phyloP scores from a whole-genome alignment of 73 alveolate species.

The Tetrahymena elliotti region DNA sequence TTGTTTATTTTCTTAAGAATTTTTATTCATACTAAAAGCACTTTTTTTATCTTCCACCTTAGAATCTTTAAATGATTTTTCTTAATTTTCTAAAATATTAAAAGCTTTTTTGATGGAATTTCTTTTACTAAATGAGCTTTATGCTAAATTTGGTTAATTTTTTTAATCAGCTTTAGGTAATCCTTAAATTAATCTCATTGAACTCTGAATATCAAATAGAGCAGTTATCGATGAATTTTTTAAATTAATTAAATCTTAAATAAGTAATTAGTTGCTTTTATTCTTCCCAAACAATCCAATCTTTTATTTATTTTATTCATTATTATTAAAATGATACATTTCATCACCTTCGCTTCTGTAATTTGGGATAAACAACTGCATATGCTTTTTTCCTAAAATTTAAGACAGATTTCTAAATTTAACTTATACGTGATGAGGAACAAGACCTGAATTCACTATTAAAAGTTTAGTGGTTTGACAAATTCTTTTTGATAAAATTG shows the following conservation, averaged over 20 bases:
- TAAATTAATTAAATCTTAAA: background rate
- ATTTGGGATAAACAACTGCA: background rate
- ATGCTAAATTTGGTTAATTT: background rate
- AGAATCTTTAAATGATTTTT: background rate
- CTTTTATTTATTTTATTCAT: background rate
- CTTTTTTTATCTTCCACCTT: background rate
- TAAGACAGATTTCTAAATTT: background rate
- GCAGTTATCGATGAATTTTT: background rate
- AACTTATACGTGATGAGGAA: background rate
- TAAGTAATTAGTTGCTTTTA: background rate
- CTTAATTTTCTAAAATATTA: background rate
- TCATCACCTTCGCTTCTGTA: background rate
- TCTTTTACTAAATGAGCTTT: background rate
- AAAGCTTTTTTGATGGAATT: background rate
- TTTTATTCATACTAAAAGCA: background rate
- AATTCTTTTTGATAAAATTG: background rate
- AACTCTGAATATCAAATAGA: background rate
- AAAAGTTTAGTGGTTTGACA: background rate
- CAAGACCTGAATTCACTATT: background rate
- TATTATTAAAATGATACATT: background rate
- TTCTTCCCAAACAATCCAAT: background rate
- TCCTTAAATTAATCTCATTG: background rate
- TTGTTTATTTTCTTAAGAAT: background rate
- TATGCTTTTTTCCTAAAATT: background rate
- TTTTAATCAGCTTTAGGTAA: background rate